A percentile compares a stretch with the other conserved stretches of the same genome.
These are phyloP conservation scores for Chenopodium berlandieri DNA, from an alignment of 148 eudicot species.

Conservation along the genomic window DNA sequence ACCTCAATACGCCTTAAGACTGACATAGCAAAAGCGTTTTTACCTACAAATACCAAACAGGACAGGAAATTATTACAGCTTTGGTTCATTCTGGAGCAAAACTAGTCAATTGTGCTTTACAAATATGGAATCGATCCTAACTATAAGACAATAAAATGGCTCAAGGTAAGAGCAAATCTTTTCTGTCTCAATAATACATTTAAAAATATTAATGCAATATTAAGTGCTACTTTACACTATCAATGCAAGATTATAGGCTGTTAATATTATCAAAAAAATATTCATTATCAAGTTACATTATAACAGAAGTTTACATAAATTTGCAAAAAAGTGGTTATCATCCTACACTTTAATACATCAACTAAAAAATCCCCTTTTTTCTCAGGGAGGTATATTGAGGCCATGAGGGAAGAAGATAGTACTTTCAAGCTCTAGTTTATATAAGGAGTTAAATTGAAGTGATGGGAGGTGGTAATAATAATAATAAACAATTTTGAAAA, in stretches of 20 bases:
- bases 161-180: background rate
- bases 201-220: background rate
- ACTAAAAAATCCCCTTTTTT: no score
- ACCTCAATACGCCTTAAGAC: slow-evolving; percentile 79
- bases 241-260: background rate
- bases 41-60: slow-evolving; percentile 45
- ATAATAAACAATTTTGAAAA: background rate
- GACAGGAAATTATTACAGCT: background rate
- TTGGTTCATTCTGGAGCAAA: background rate
- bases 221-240: background rate
- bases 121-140: background rate
- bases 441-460: background rate
- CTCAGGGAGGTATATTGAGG: background rate
- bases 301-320: background rate
- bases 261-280: no score
- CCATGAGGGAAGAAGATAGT: background rate
- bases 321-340: background rate
- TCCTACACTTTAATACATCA: background rate
- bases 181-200: background rate
- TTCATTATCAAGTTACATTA: background rate
- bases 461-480: background rate
- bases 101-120: background rate
- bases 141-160: background rate
- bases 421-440: background rate
- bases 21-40: slow-evolving; percentile 88